A percentile compares a stretch with the other conserved stretches of the same genome.
These are phyloP conservation scores for Cucumis hystrix DNA, from an alignment of 306 rosid species.

Conservation along the genomic window DNA sequence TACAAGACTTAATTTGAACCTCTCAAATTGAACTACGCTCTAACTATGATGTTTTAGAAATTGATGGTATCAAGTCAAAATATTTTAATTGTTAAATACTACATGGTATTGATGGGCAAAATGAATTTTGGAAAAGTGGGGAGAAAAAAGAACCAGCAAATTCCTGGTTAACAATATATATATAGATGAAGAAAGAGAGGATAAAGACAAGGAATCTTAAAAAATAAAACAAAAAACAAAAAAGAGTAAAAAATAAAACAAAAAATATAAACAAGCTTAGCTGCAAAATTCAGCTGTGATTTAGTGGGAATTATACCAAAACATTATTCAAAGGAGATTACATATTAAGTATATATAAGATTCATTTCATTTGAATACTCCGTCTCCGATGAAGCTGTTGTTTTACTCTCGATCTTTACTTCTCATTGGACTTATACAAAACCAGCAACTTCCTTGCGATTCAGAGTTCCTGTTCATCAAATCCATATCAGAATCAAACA, in stretches of 20 bases:
- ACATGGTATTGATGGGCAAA: too few species aligned
- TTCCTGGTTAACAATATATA: not conserved
- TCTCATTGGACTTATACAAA: constrained; percentile 7
- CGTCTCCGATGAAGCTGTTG: too few species aligned
- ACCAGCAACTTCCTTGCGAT: constrained; percentile 7
- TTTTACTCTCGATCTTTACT: not conserved
- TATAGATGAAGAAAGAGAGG: not conserved
- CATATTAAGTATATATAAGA: not conserved
- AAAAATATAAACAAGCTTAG: not conserved
- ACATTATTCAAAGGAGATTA: not conserved
- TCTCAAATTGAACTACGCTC: too few species aligned
- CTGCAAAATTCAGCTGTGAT: constrained; percentile 6
- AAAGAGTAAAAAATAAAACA: not conserved
- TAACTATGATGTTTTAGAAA: too few species aligned
- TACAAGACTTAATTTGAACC: too few species aligned
- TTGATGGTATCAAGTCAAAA: too few species aligned
- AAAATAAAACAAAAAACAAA: too few species aligned
- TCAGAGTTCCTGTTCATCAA: not conserved
- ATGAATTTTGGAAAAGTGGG: too few species aligned
- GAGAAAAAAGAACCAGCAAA: not conserved
- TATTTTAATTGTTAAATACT: too few species aligned
- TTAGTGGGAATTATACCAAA: not conserved
- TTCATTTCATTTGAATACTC: not conserved
- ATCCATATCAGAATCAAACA: not conserved
- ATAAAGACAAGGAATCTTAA: not conserved